Conservation (phyloP, 306 rosid genomes). For the Gastrolobium villosum region DNA sequence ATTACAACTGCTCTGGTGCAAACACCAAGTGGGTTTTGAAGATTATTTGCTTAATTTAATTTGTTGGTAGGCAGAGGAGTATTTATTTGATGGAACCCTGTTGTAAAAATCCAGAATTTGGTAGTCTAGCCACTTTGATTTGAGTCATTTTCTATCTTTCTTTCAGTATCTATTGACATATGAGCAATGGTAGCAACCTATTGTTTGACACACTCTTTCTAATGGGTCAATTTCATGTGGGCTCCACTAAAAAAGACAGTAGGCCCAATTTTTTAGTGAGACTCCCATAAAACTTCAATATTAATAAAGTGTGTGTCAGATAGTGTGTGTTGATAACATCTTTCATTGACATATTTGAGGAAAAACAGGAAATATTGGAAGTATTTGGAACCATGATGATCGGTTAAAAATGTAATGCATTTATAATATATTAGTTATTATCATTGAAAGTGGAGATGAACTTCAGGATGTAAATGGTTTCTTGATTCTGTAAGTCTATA, state of each 20-base stretch:
- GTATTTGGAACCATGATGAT: conserved; percentile 23
- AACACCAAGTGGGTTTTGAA: not conserved
- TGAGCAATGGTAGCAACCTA: too few relatives aligned
- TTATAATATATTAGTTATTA: not conserved
- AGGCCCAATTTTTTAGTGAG: too few relatives aligned
- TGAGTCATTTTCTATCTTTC: not conserved
- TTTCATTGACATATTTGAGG: not conserved
- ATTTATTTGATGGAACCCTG: not conserved
- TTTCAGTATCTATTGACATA: conserved; percentile 1
- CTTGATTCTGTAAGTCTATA: conserved; percentile 18
- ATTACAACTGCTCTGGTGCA: not conserved
- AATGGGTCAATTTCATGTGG: too few relatives aligned
- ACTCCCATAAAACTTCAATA: too few relatives aligned
- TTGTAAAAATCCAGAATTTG: not conserved
- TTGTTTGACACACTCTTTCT: too few relatives aligned
- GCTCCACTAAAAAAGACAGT: too few relatives aligned
- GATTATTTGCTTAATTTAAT: conserved; percentile 6
- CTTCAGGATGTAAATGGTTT: conserved; percentile 13
- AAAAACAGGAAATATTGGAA: conserved; percentile 12
- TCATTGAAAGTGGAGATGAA: conserved; percentile 24
- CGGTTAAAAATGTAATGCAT: conserved; percentile 10
- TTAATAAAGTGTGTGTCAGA: too few relatives aligned
- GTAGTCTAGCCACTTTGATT: not conserved
- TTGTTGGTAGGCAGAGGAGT: not conserved
- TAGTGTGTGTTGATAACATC: too few relatives aligned